These are phyloP conservation scores for Termitomyces titanicus DNA, from an alignment of 768 basidiomycete species.

Conservation along the genomic window DNA sequence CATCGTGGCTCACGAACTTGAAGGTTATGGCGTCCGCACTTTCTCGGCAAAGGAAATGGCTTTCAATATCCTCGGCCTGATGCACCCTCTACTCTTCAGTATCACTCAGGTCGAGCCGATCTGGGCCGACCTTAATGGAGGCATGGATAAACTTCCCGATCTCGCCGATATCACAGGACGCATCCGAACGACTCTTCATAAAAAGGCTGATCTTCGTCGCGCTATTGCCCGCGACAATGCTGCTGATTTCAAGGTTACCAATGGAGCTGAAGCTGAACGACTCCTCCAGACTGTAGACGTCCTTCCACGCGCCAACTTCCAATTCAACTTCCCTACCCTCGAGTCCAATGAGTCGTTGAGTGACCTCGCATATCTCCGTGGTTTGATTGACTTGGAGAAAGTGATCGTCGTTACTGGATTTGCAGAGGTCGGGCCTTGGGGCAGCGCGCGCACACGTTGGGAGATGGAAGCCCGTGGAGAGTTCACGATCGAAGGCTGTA, in stretches of 20 bases:
- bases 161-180: slow-evolving; percentile 88
- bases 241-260: slow-evolving; percentile 89
- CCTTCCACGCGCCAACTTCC: slow-evolving; percentile 97
- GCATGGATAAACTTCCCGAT: slow-evolving; percentile 96
- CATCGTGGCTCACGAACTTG: slow-evolving; percentile 90
- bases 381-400: slow-evolving; percentile 92
- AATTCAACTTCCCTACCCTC: slow-evolving; percentile 89
- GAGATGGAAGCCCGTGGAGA: slow-evolving; percentile 99
- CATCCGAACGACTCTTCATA: slow-evolving; percentile 76
- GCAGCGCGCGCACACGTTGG: slow-evolving; percentile 96
- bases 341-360: slow-evolving; percentile 65
- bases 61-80: slow-evolving; percentile 98
- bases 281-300: slow-evolving; percentile 90
- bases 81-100: slow-evolving; percentile 99
- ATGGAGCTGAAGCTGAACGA: slow-evolving; percentile 89
- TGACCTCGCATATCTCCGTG: slow-evolving; percentile 76
- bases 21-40: slow-evolving; percentile 90
- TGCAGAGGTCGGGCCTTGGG: slow-evolving; percentile 98
- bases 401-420: slow-evolving; percentile 96
- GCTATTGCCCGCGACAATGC: slow-evolving; percentile 93
- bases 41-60: slow-evolving; percentile 99
- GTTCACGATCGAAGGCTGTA: slow-evolving; percentile 95
- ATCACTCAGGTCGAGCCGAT: slow-evolving; percentile 99
- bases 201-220: slow-evolving; percentile 89
- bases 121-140: slow-evolving; percentile 98